phyloP scores from a whole-genome alignment of 2,329 filamentous ascomycete genomes.

The Trichoderma sp. region DNA sequence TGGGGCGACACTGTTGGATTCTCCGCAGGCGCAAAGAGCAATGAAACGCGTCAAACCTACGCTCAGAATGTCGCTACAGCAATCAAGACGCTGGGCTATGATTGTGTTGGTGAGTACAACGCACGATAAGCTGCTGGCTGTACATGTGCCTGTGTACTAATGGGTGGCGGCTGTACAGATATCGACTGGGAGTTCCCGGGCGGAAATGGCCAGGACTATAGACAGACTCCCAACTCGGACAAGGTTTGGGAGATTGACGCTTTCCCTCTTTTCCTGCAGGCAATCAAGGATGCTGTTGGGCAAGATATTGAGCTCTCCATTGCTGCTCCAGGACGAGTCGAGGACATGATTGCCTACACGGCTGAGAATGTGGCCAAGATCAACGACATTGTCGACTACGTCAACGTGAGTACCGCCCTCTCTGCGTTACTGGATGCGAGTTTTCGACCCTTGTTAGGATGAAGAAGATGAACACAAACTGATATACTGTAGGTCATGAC shows the following conservation, averaged over 20 bases:
- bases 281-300: slow-evolving; percentile 60
- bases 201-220: slow-evolving; percentile 72
- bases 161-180: slow-evolving; percentile 42
- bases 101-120: slow-evolving; percentile 56
- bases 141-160: not conserved
- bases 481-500: slow-evolving; percentile 56
- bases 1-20: slow-evolving; percentile 66
- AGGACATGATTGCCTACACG: slow-evolving; percentile 70
- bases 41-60: slow-evolving; percentile 51
- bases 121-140: not conserved
- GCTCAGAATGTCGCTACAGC: slow-evolving; percentile 60
- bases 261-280: slow-evolving; percentile 62
- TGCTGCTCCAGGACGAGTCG: slow-evolving; percentile 62
- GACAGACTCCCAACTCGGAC: slow-evolving; percentile 57
- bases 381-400: slow-evolving; percentile 61
- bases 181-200: slow-evolving; percentile 67
- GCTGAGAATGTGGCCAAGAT: slow-evolving; percentile 58
- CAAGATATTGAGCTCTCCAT: slow-evolving; percentile 62
- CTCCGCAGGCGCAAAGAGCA: slow-evolving; percentile 49
- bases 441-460: rapidly evolving
- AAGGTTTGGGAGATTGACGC: slow-evolving; percentile 62
- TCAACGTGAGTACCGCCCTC: slow-evolving; percentile 52
- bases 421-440: not conserved
- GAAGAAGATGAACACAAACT: rapidly evolving
- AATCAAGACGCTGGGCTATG: slow-evolving; percentile 56